Evolutionary conservation across 148 eudicot genomes (phyloP).

Genomic region (Rhododendron ferrugineum): DNA sequence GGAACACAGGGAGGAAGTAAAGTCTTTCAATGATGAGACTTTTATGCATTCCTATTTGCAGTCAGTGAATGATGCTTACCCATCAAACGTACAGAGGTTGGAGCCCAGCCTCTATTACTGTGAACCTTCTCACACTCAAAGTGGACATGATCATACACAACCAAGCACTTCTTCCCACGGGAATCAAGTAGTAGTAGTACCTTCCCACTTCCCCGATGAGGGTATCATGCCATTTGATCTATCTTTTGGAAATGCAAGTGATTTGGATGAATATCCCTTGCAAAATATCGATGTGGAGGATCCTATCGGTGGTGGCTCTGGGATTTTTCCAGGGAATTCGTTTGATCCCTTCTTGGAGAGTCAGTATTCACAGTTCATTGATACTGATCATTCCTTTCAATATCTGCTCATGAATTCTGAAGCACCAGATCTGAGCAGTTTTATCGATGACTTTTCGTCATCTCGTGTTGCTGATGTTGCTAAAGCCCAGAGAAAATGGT

Average conservation of each 20-base stretch:
- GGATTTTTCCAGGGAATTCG: not conserved
- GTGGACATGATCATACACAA: conserved; percentile 22
- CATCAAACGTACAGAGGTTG: not conserved
- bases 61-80: not conserved
- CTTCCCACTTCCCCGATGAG: not conserved
- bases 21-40: conserved; percentile 46
- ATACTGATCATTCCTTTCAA: not conserved
- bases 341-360: not conserved
- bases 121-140: conserved; percentile 11
- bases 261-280: too few species aligned
- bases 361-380: not conserved
- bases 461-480: not conserved
- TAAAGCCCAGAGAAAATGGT: not conserved
- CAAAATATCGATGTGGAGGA: conserved; percentile 20
- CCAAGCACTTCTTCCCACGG: conserved; percentile 10
- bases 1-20: conserved; percentile 50
- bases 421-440: not conserved
- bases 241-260: conserved; percentile 22
- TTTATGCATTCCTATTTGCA: conserved; percentile 24
- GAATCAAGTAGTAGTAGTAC: not conserved
- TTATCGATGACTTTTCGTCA: not conserved
- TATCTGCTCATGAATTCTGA: not conserved
- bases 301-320: conserved; percentile 4
- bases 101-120: not conserved
- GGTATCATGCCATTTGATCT: conserved; percentile 43